Base-by-base conservation (phyloP, 805 yeast genomes). In the Lipomyces spencermartinsiae region DNA sequence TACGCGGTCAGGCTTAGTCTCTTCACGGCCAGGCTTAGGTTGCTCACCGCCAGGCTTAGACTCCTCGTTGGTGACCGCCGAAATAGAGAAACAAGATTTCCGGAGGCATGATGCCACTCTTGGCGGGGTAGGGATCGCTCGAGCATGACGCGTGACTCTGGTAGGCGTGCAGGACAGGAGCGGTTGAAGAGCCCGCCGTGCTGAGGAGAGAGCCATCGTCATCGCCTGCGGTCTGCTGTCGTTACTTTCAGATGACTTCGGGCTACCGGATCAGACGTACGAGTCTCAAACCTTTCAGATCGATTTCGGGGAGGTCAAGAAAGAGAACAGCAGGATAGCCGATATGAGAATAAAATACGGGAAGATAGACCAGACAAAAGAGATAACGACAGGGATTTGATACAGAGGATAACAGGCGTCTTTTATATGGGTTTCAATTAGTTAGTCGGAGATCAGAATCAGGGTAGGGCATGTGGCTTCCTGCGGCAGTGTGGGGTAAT, bases 1-100 rank as follows among this genome's bases (percentile, higher is more conserved):
- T 10, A 69, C 68, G 1, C 71, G 65, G 31, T 12, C 56, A 16
- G 56, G 56, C n/a, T 31, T 31, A 14, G 33, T 22, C 12, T 22
- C 25, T 8, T 37, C 9, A 9, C 14, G 9, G 10, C 14, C 2
- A 4, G 43, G 9, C 43, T 7, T 37, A 10, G 43, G 10, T 37
- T 37, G 10, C 14, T 37, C 9, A 9, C 6, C 10, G 10, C 14
- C 2, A 4, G 43, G 9, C 43, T 37, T 37, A 10, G 10, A 16
- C 49, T 43, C 49, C 16, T 43, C 49, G 22, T 19, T 19, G n/a
- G 9, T n/a, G 22, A 43, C 2, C 49, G 22, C 49, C 16, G 8
- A 16, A 8, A n/a, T 43, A 16, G 49, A 43, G 49, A 43, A 43
- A 43, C 49, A 16, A n/a, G 49, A 19, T 43, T 43, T 43, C 16